Percentiles rank a stretch among this genome's conserved stretches.
phyloP scores from a whole-genome alignment of 441 rosid genomes.

The Kokia cookei region DNA sequence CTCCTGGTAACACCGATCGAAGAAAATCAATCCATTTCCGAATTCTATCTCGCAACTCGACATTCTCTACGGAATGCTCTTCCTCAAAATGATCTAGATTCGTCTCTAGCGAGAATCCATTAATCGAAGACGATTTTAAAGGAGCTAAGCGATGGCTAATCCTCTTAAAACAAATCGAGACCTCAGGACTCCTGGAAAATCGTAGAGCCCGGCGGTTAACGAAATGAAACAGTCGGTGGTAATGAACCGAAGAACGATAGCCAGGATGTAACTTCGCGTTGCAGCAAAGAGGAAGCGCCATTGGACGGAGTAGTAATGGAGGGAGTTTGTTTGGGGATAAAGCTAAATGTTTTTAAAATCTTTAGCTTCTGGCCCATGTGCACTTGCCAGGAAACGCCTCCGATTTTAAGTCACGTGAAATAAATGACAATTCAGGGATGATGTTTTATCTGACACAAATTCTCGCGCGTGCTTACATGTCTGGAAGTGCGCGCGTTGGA shows the following conservation, averaged over 20 bases:
- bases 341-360: not conserved
- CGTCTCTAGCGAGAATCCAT: conserved; percentile 50
- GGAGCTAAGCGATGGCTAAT: conserved; percentile 10
- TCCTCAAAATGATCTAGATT: conserved; percentile 21
- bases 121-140: conserved; percentile 40
- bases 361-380: conserved; percentile 8
- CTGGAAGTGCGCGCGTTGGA: not conserved
- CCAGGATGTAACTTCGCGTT: conserved; percentile 21
- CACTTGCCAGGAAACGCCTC: not conserved
- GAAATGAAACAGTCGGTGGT: conserved; percentile 10
- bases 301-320: conserved; percentile 16
- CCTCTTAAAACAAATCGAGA: not conserved
- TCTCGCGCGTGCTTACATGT: not conserved
- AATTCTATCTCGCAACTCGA: conserved; percentile 39
- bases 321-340: conserved; percentile 6
- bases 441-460: not conserved
- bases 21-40: conserved; percentile 43
- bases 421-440: not conserved
- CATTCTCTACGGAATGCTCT: conserved; percentile 20
- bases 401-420: not conserved
- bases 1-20: conserved; percentile 72
- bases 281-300: conserved; percentile 50
- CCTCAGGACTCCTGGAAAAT: conserved; percentile 7
- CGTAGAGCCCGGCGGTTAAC: conserved; percentile 20
- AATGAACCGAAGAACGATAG: conserved; percentile 29